phyloP scores from a whole-genome alignment of 2,329 filamentous ascomycete species.

The Periconia sp. region DNA sequence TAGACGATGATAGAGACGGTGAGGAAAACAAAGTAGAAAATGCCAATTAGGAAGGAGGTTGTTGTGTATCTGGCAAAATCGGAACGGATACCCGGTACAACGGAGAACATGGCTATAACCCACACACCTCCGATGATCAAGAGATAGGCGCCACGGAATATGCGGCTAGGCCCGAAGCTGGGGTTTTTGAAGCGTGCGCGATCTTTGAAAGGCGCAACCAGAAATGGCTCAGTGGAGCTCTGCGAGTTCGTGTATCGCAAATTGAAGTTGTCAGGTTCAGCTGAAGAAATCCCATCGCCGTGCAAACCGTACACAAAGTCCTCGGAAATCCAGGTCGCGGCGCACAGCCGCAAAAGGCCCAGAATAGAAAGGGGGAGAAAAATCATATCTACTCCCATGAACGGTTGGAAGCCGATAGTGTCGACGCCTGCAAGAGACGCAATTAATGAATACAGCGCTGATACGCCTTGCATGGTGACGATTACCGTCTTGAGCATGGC shows the following conservation, averaged over 20 bases:
- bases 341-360: conserved; percentile 14
- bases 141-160: conserved; percentile 3
- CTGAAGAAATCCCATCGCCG: neutral
- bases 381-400: neutral
- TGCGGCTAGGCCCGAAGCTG: conserved; percentile 1
- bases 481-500: conserved; percentile 18
- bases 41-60: conserved; percentile 1
- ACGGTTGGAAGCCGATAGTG: neutral
- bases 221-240: neutral
- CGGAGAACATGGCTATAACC: neutral
- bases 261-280: neutral
- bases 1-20: conserved; percentile 1
- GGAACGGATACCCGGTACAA: neutral
- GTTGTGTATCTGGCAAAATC: neutral
- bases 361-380: conserved; percentile 16
- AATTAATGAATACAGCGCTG: conserved; percentile 12
- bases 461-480: conserved; percentile 14
- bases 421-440: neutral
- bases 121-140: conserved; percentile 3
- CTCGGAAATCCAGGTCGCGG: conserved; percentile 16
- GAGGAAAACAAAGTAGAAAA: neutral
- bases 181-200: neutral
- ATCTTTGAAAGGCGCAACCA: neutral
- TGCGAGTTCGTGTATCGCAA: neutral
- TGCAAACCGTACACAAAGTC: conserved; percentile 10